Percentiles rank a stretch among this genome's conserved stretches.
Evolutionary conservation across 345 rosid species (phyloP).

Genomic region (Moricandia moricandioides): DNA sequence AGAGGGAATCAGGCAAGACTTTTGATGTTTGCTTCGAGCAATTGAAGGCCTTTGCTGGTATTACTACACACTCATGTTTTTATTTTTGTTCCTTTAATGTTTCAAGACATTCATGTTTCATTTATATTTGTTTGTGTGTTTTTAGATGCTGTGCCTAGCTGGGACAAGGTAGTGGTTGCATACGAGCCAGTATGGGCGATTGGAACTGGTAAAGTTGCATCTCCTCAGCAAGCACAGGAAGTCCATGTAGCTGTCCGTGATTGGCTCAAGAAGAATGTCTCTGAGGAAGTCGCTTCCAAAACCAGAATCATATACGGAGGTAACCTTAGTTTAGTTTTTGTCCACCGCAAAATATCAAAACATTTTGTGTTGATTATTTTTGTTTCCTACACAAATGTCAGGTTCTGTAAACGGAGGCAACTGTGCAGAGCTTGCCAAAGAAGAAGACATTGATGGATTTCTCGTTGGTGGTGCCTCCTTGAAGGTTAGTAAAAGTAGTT

Average conservation of each 20-base stretch:
- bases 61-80: constrained; percentile 19
- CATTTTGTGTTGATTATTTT: background rate
- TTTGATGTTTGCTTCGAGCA: constrained; percentile 92
- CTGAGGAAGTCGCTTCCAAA: constrained; percentile 86
- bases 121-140: background rate
- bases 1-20: constrained; percentile 94
- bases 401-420: constrained; percentile 98
- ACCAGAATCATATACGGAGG: constrained; percentile 98
- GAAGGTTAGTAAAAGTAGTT: constrained; percentile 55
- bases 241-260: constrained; percentile 84
- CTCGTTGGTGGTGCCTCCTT: constrained; percentile 99
- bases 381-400: constrained; percentile 27
- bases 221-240: constrained; percentile 95
- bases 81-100: background rate
- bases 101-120: background rate
- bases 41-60: constrained; percentile 87
- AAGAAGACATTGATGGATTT: constrained; percentile 97
- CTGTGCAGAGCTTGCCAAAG: constrained; percentile 83
- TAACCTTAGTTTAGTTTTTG: constrained; percentile 23
- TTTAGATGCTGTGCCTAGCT: constrained; percentile 83
- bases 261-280: constrained; percentile 90
- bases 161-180: constrained; percentile 89
- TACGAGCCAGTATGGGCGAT: constrained; percentile 99
- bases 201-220: constrained; percentile 97
- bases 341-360: background rate